Conservation (phyloP, 345 rosid species). For the Chamaenerion angustifolium region DNA sequence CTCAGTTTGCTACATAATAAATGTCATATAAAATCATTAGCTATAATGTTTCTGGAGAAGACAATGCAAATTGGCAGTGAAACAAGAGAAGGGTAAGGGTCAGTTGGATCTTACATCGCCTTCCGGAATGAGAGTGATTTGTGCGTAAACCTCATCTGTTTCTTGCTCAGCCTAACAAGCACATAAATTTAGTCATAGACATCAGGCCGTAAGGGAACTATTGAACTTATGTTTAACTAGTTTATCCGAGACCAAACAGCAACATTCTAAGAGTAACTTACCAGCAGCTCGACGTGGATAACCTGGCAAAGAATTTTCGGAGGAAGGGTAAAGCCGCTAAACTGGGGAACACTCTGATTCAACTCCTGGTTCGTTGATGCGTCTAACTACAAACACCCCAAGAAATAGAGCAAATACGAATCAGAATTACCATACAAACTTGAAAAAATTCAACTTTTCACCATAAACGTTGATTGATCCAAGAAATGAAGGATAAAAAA, state of each 20-base stretch:
- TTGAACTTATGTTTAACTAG: background rate
- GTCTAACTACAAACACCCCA: conserved; percentile 48
- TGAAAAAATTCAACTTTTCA: conserved; percentile 1
- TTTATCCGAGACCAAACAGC: background rate
- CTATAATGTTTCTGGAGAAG: too few relatives aligned
- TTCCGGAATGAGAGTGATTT: conserved; percentile 65
- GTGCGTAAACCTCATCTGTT: conserved; percentile 93
- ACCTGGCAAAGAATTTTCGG: conserved; percentile 77
- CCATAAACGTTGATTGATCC: background rate
- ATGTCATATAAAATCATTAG: too few relatives aligned
- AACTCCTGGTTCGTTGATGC: conserved; percentile 74
- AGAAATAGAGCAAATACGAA: conserved; percentile 1
- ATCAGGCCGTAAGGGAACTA: background rate
- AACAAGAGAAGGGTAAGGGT: background rate
- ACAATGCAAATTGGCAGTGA: too few relatives aligned
- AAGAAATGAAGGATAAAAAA: too few relatives aligned
- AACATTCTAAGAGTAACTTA: conserved; percentile 10
- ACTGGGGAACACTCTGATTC: conserved; percentile 49
- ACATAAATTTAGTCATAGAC: too few relatives aligned
- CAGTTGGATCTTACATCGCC: conserved; percentile 29
- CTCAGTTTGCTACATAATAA: too few relatives aligned
- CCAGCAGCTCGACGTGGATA: conserved; percentile 59
- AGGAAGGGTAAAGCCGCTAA: conserved; percentile 33
- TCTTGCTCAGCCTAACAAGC: conserved; percentile 76
- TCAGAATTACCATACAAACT: too few relatives aligned